A percentile compares a stretch with the other conserved stretches of the same genome.
phyloP scores from a whole-genome alignment of 2,329 filamentous ascomycete species.

The Stagonosporopsis vannaccii region DNA sequence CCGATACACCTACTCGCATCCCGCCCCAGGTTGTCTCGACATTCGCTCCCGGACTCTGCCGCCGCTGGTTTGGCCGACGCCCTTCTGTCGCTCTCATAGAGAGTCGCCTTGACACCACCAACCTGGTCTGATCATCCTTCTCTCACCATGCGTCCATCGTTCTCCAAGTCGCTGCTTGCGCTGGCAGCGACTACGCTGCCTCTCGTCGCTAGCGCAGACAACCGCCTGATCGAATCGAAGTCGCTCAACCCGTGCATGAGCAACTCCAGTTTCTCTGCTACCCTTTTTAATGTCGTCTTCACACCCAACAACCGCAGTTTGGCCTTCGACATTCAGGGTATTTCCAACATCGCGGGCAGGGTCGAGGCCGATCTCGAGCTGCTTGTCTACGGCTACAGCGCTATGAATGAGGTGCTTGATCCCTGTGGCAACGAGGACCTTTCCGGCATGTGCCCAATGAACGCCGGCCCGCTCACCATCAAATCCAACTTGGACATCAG shows the following conservation, averaged over 20 bases:
- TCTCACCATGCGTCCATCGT: slow-evolving; percentile 45
- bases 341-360: slow-evolving; percentile 83
- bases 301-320: slow-evolving; percentile 77
- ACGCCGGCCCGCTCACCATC: slow-evolving; percentile 79
- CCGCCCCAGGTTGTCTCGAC: slow-evolving; percentile 12
- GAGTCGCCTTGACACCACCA: slow-evolving; percentile 26
- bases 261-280: slow-evolving; percentile 87
- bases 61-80: slow-evolving; percentile 48
- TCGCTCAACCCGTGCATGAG: slow-evolving; percentile 86
- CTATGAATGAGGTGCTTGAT: slow-evolving; percentile 72
- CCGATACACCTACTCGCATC: slow-evolving; percentile 11
- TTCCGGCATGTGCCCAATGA: slow-evolving; percentile 91
- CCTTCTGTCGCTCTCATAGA: slow-evolving; percentile 36
- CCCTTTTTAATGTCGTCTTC: slow-evolving; percentile 84
- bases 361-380: slow-evolving; percentile 79
- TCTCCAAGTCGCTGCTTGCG: slow-evolving; percentile 43
- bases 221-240: slow-evolving; percentile 75
- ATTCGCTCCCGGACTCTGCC: slow-evolving; percentile 21
- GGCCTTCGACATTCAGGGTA: slow-evolving; percentile 77
- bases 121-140: slow-evolving; percentile 17
- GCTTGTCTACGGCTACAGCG: slow-evolving; percentile 81
- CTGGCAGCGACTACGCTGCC: slow-evolving; percentile 51
- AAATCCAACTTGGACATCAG: slow-evolving; percentile 68
- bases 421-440: slow-evolving; percentile 72
- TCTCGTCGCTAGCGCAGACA: slow-evolving; percentile 62